Base-by-base conservation (phyloP, 2,329 filamentous ascomycete species). In the Juglanconis sp. region DNA sequence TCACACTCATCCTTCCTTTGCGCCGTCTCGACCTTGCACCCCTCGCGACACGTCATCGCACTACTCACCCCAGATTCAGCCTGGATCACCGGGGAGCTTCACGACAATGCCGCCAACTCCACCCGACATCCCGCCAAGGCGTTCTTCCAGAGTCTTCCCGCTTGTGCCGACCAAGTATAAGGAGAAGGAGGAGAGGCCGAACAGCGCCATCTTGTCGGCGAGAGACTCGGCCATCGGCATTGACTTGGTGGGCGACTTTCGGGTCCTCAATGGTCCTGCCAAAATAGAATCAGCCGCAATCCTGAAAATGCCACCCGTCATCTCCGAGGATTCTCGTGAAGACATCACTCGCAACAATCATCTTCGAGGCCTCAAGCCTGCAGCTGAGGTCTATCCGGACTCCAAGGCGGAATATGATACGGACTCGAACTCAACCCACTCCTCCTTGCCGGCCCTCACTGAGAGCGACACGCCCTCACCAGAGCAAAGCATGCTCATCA, bases 361-460 rank as follows among this genome's bases (percentile, higher is more conserved):
- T 3, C 24, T 53, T n/a, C 38, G 24, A 24, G 58, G 31, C 7
- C 42, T 62, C 15, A 59, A 52, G 31, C 60, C 57, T 34, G 46
- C 56, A 38, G 53, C 60, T 53, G 51, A 62, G 32, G 57, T 58
- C 10, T 53, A 46, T 31, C 40, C 53, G 5, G 35, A 31, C 9
- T 49, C 53, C 10, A 40, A 48, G 34, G 52, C 30, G n/a, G 53
- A 53, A 35, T 52, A n/a, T 36, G 62, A 61, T 4, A 40, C 46
- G 17, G 57, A 59, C 24, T 58, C 61, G 17, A 58, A 38, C 44
- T 68, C 67, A 6, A 69, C 68, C 1, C 64, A 66, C 17, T 71
- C 71, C 3, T 71, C 71, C 3, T 71, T 71, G 13, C 72, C 72
- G 15, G 70, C 64, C 1, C 62, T 73, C 30, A 73, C 69, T 60